Base-by-base conservation (phyloP, 768 basidiomycete species). In the Kwoniella sp. region DNA sequence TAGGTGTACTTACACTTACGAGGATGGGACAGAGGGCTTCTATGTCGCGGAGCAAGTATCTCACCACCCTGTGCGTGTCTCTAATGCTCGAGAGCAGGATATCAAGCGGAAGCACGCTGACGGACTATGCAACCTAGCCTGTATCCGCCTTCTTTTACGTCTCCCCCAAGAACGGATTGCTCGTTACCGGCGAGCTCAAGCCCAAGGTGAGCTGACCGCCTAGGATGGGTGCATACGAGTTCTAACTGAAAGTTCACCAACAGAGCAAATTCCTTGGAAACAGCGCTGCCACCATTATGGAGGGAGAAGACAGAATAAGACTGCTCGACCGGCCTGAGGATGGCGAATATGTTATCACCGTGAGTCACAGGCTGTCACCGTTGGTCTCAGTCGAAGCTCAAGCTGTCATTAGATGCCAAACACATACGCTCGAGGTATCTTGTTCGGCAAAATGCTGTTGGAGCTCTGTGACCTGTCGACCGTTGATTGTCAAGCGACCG, bases 1-100 rank as follows among this genome's bases (percentile, higher is more conserved):
- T 80, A 83, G 95, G 45, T 98, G 93, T 74, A 79, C 86, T 53
- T 99, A 96, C 73, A 83, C 88, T 73, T 99, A 98, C 73, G 76
- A 83, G 11, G 86, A 96, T 63, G 88, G 88, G 20, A 84, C 89
- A n/a, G 84, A 85, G 53, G 95, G 90, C 0, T 96, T 89, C 76
- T 98, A 91, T 75, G 87, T 98, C 58, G 86, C 93, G 22, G 93
- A 98, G 71, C 93, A 98, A 83, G 89, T 89, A 82, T 70, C 47
- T 76, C 67, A 70, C 46, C 68, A 70, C 40, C 68, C 68, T 20
- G 68, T 70, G n/a, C n/a, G n/a, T n/a, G n/a, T n/a, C n/a, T n/a
- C n/a, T n/a, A n/a, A 11, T 20, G 6, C 23, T 22, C 15, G 5
- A 6, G 17, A 7, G 4, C 42, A n/a, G 10, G n/a, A 27, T 23